These are phyloP conservation scores for Leccinum ochraceum DNA, from an alignment of 768 basidiomycete genomes.

Conservation along the genomic window DNA sequence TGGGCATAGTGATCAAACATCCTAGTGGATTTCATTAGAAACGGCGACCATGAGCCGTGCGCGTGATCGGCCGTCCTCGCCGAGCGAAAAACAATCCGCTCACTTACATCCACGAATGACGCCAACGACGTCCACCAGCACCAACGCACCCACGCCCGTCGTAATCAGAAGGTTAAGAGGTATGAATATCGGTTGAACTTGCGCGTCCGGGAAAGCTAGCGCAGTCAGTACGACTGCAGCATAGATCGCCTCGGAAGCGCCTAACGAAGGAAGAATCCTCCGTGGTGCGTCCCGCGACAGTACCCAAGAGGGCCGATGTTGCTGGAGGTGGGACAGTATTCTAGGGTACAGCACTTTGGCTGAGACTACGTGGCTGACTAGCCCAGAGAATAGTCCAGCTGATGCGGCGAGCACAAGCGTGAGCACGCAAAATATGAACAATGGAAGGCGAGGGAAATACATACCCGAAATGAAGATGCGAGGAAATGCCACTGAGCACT, in stretches of 20 bases:
- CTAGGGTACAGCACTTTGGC: slow-evolving; percentile 75
- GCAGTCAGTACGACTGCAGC: slow-evolving; percentile 74
- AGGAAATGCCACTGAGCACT: slow-evolving; percentile 76
- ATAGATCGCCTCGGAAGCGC: slow-evolving; percentile 87
- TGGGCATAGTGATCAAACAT: slow-evolving; percentile 59
- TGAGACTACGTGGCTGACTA: slow-evolving; percentile 72
- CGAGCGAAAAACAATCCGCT: slow-evolving; percentile 26
- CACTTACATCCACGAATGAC: slow-evolving; percentile 83
- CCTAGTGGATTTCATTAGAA: slow-evolving; percentile 9
- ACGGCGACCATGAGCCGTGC: not conserved
- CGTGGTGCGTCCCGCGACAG: slow-evolving; percentile 35
- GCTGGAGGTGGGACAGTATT: slow-evolving; percentile 57
- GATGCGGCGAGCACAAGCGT: slow-evolving; percentile 4
- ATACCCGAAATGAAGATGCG: slow-evolving; percentile 74
- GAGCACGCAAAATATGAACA: not conserved
- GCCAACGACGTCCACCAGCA: slow-evolving; percentile 76
- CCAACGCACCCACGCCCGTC: slow-evolving; percentile 67
- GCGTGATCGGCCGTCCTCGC: not conserved
- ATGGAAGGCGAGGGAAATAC: not conserved
- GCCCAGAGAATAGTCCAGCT: slow-evolving; percentile 81
- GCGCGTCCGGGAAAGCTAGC: slow-evolving; percentile 76
- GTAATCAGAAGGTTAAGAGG: slow-evolving; percentile 81
- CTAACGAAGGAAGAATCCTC: slow-evolving; percentile 65
- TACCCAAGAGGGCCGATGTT: slow-evolving; percentile 45
- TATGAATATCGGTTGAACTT: slow-evolving; percentile 75